A percentile compares a stretch with the other conserved stretches of the same genome.
Conservation (phyloP, 768 basidiomycete species). For the Strobilomyces echinocephalus region DNA sequence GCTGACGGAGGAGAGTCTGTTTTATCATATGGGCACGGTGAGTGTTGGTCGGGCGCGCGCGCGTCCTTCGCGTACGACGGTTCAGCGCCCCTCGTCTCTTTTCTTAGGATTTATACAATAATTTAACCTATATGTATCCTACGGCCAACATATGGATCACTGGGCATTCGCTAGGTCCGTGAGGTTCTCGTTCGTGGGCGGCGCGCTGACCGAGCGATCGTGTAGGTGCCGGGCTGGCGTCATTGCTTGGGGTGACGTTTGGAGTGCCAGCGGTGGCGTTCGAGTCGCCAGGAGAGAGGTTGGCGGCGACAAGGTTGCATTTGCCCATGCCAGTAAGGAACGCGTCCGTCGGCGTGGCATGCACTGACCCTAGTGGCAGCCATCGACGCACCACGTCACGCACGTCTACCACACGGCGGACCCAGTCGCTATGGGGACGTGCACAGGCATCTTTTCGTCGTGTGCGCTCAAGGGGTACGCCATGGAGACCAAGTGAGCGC, state of each 20-base stretch:
- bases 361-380: constrained; percentile 34
- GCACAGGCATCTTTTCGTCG: constrained; percentile 73
- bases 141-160: constrained; percentile 84
- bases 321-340: constrained; percentile 72
- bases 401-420: constrained; percentile 95
- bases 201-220: constrained; percentile 21
- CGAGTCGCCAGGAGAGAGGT: constrained; percentile 82
- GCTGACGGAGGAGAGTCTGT: constrained; percentile 73
- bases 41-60: constrained; percentile 25
- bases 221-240: constrained; percentile 61
- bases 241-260: constrained; percentile 83
- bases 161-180: constrained; percentile 61
- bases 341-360: not conserved
- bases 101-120: constrained; percentile 85
- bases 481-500: constrained; percentile 63
- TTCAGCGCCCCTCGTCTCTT: not conserved
- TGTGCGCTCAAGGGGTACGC: constrained; percentile 90
- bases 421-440: constrained; percentile 88
- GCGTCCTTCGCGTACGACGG: not conserved
- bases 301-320: constrained; percentile 77
- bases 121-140: constrained; percentile 89
- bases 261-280: constrained; percentile 84
- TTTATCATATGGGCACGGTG: constrained; percentile 87
- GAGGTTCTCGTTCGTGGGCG: constrained; percentile 30
- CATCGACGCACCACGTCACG: constrained; percentile 73